Base-by-base conservation (phyloP, 441 rosid species). In the Monsonia emarginata region DNA sequence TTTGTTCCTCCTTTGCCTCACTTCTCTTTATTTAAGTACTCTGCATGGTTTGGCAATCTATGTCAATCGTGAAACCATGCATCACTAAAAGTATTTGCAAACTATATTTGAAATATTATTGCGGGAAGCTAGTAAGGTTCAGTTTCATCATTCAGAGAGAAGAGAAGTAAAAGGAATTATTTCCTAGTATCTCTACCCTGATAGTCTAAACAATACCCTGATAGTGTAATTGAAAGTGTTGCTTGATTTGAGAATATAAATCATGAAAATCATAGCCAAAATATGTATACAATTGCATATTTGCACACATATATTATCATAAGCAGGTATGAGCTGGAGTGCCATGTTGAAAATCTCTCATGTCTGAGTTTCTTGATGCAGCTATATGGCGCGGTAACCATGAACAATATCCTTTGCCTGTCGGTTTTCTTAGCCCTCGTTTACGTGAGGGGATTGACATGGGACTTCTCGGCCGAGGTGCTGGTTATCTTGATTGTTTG, bases 351-450 rank as follows among this genome's bases (percentile, higher is more conserved):
- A 19, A 48, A 19, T 19, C 57, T 48, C 6, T 48, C 5, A 48
- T 7, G 13, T 19, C 18, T 18, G 54, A 0, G 19, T n/a, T n/a
- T 46, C n/a, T 40, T 40, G 13, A 40, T 40, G 46, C 46, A 40
- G 46, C 38, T 77, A 50, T 77, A 77, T 56, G 72, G 75, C 24
- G 67, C 80, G 1, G 77, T 77, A 61, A 77, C 80, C 22, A 77
- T 74, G 77, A 56, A 69, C 22, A 73, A 77, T 54, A 36, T 67
- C 44, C 73, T 77, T 13, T 77, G 66, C 66, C 38, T 72, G 14
- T 66, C 75, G 0, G 75, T 72, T 48, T 72, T 72, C 62, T 56
- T 72, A 31, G 75, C 71, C 5, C 70, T 78, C 1, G 78, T 78
- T 31, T 74, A 78, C 61, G 40, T 71, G 25, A 73, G 76, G 0